A percentile compares a stretch with the other conserved stretches of the same genome.
phyloP scores from a whole-genome alignment of 2,329 filamentous ascomycete species.

The Aspergillus tubingensis region DNA sequence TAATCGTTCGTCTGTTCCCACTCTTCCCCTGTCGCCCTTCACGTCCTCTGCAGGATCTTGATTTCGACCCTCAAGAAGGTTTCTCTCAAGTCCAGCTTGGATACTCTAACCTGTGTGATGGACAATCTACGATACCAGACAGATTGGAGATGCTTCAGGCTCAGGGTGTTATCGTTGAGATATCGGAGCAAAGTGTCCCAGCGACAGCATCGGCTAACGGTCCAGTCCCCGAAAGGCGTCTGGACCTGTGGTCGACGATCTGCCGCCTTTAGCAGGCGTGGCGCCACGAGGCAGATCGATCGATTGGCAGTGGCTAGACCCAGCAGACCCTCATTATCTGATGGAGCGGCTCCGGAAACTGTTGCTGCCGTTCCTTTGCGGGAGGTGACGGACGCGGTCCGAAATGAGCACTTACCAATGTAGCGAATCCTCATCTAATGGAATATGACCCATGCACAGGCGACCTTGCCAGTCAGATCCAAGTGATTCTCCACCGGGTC shows the following conservation, averaged over 20 bases:
- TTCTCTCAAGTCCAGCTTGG: background rate
- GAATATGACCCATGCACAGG: no score
- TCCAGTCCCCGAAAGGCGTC: background rate
- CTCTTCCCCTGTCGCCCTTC: background rate
- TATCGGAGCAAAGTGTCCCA: background rate
- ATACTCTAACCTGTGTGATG: background rate
- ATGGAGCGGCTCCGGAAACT: background rate
- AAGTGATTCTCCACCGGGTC: background rate
- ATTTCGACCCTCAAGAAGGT: background rate
- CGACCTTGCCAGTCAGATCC: background rate
- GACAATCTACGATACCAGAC: background rate
- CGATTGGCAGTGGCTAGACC: background rate
- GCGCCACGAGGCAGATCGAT: conserved; percentile 1
- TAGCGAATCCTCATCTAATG: no score
- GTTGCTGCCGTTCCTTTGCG: background rate
- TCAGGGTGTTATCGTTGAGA: background rate
- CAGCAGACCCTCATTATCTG: background rate
- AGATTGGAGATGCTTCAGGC: background rate
- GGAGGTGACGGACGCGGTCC: background rate
- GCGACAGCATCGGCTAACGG: background rate
- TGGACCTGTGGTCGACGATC: background rate
- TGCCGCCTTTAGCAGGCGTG: background rate
- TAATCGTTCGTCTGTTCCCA: background rate
- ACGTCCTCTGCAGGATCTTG: background rate
- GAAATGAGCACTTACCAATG: background rate